A percentile compares a stretch with the other conserved stretches of the same genome.
Evolutionary conservation across 345 rosid species (phyloP).

Genomic region (Bruguiera gymnorhiza): DNA sequence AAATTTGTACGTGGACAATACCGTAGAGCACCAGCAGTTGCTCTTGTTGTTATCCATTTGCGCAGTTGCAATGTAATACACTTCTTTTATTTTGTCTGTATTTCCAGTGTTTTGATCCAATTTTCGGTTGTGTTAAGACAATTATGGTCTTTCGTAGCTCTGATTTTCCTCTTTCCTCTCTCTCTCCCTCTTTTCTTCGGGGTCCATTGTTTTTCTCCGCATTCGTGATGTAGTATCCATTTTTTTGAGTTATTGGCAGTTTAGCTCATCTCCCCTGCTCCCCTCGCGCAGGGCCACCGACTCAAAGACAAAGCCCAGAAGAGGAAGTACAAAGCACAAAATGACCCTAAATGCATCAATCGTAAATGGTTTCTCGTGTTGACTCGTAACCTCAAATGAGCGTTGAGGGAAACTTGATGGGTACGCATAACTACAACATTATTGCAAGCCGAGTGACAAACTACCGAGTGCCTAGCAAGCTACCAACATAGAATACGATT

Average conservation of each 20-base stretch:
- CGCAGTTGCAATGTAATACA: not conserved
- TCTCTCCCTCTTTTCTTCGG: not conserved
- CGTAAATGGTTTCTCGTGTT: no score
- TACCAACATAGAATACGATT: not conserved
- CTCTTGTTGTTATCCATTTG: constrained; percentile 6
- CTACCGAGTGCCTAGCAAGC: not conserved
- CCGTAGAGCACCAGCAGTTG: constrained; percentile 13
- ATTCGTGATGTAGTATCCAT: not conserved
- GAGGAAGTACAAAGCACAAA: no score
- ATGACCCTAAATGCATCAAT: no score
- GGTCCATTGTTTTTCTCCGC: not conserved
- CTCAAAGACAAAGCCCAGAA: no score
- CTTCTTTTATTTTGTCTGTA: constrained; percentile 25
- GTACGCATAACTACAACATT: no score
- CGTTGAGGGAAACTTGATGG: no score
- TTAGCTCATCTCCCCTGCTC: no score
- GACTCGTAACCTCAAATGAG: no score
- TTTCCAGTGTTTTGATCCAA: constrained; percentile 31
- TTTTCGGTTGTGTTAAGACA: constrained; percentile 21
- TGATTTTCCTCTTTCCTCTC: not conserved
- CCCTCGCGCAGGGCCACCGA: no score
- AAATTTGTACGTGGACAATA: not conserved
- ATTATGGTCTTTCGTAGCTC: not conserved
- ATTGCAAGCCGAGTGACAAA: no score
- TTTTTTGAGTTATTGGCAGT: not conserved